Evolutionary conservation across 176 grass and related monocot species (phyloP), one percentile per base, ranked within the genome.

Genomic region (Elaeis guineensis): DNA sequence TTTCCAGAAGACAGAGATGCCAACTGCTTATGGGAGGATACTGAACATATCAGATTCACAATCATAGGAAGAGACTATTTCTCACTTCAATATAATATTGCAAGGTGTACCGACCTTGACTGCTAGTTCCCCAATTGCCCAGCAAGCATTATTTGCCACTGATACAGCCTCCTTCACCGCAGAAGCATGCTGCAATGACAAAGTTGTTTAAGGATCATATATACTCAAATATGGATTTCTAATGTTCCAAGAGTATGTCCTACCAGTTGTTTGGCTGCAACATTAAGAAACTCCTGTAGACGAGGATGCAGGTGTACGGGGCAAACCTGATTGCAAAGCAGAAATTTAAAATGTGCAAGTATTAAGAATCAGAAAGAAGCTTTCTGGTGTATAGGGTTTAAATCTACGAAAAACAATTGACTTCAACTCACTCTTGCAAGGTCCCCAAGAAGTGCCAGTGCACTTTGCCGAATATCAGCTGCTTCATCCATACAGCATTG

Each of bases 71-170:
- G 35, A 44, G 35, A 44, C 9, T 14, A 3, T 1, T 12, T 44
- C 35, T 44, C 35, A 44, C 2, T 44, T 35, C 25, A 49, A 16
- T 52, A 52, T 35, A 48, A 44, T 62, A 64, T 18, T 16, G 26
- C 7, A 14, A 51, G 48, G 60, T 60, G 23, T 61, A 67, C 78
- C 1, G 17, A 97, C 93, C 84, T 97, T 90, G 70, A 91, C 80
- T 50, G 87, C 93, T 69, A 97, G 71, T 85, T 97, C 87, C 70
- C 93, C 93, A 71, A 97, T 91, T 32, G 93, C 93, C 93, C 93
- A 97, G 52, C 93, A 97, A 70, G 93, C 93, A 78, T 97, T 97
- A 59, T 97, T 97, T 56, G 93, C 93, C 17, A 91, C 93, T 49
- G 93, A 97, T 14, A 85, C 78, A 59, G 87, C 84, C 68, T 91